Percentiles rank a stretch among this genome's conserved stretches.
phyloP scores from a whole-genome alignment of 345 rosid genomes.

The Aegle marmelos region DNA sequence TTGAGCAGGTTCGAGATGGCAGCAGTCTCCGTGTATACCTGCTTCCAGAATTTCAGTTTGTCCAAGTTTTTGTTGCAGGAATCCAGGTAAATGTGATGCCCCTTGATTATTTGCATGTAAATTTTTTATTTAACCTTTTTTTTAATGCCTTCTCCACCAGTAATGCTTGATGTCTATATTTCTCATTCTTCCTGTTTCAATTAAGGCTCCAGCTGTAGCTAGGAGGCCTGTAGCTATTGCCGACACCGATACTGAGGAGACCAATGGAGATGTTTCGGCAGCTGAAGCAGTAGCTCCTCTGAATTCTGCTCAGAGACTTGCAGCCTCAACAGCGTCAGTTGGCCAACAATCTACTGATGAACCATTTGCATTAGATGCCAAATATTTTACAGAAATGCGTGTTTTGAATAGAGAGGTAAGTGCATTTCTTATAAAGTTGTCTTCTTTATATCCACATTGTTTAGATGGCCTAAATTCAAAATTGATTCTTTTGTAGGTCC shows the following conservation, averaged over 20 bases:
- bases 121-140: not conserved
- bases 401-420: conserved; percentile 84
- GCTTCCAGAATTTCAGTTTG: conserved; percentile 96
- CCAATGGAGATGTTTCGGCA: conserved; percentile 66
- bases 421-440: conserved; percentile 12
- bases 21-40: conserved; percentile 83
- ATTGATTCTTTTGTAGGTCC: conserved; percentile 57
- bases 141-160: not conserved
- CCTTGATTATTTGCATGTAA: not conserved
- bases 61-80: conserved; percentile 96
- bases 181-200: conserved; percentile 12
- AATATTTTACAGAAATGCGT: conserved; percentile 85
- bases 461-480: conserved; percentile 17
- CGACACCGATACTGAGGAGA: conserved; percentile 47
- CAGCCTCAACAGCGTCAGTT: conserved; percentile 66
- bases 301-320: conserved; percentile 92
- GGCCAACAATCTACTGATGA: conserved; percentile 53
- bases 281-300: conserved; percentile 62
- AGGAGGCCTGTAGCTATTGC: conserved; percentile 58
- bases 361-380: conserved; percentile 87
- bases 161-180: not conserved
- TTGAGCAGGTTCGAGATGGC: conserved; percentile 97
- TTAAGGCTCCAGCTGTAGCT: conserved; percentile 86
- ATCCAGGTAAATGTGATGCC: conserved; percentile 56
- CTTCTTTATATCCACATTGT: conserved; percentile 4